Evolutionary conservation across 2,329 filamentous ascomycete genomes (phyloP).

Genomic region (Colletotrichum musae): DNA sequence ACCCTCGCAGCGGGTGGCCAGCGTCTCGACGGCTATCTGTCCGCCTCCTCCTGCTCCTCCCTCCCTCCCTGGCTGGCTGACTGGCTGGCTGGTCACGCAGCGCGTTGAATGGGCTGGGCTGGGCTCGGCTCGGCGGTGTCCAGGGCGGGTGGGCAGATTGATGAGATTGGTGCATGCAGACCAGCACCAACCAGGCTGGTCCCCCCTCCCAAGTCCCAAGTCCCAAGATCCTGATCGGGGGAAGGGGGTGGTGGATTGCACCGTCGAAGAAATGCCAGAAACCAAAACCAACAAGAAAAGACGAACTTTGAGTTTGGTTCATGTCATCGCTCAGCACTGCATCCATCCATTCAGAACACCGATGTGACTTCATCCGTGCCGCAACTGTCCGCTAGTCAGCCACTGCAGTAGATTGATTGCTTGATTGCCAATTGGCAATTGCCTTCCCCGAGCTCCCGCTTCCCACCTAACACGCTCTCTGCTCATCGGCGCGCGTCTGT

Average conservation of each 20-base stretch:
- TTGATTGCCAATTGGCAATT: not conserved
- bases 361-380: constrained; percentile 40
- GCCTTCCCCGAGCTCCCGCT: constrained; percentile 11
- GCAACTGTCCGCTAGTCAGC: constrained; percentile 35
- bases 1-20: constrained; percentile 22
- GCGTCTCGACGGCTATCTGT: constrained; percentile 19
- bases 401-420: constrained; percentile 6
- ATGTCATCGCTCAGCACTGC: constrained; percentile 38
- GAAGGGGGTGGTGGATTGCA: constrained; percentile 36
- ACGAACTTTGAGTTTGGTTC: constrained; percentile 42
- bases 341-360: constrained; percentile 30
- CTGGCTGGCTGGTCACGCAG: not conserved
- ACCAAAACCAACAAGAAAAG: constrained; percentile 40
- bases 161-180: constrained; percentile 25
- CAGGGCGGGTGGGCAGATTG: constrained; percentile 25
- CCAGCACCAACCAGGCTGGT: constrained; percentile 22
- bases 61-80: constrained; percentile 15
- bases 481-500: constrained; percentile 12
- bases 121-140: constrained; percentile 23
- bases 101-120: constrained; percentile 14
- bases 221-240: constrained; percentile 38
- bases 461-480: constrained; percentile 11
- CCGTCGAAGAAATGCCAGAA: constrained; percentile 40
- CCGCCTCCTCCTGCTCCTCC: not conserved
- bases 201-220: constrained; percentile 7